These are phyloP conservation scores for Mycena crocata DNA, from an alignment of 768 basidiomycete species.

Conservation along the genomic window DNA sequence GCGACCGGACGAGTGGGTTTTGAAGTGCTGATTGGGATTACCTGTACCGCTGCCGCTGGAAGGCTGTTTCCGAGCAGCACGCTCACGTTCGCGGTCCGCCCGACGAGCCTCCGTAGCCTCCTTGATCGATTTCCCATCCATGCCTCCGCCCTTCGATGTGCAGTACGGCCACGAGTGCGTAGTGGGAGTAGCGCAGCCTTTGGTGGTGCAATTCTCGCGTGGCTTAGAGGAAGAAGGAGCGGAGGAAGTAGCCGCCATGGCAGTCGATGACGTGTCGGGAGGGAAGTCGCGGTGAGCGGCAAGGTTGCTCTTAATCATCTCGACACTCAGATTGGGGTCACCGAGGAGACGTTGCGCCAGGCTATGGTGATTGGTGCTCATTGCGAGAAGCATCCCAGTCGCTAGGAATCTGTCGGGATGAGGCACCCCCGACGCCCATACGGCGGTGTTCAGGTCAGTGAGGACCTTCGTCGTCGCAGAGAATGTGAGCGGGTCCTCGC, in stretches of 20 bases:
- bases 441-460: neutral
- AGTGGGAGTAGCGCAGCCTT: neutral
- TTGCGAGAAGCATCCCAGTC: neutral
- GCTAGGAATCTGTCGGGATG: neutral
- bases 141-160: neutral
- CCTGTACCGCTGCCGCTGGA: neutral
- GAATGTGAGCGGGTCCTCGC: neutral
- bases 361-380: neutral
- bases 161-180: slow-evolving; percentile 16
- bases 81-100: neutral
- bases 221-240: neutral
- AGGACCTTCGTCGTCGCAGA: neutral
- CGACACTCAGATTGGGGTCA: neutral
- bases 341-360: neutral
- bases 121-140: neutral
- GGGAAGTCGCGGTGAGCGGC: neutral
- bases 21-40: too few relatives aligned
- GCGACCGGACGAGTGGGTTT: neutral
- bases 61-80: neutral
- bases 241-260: neutral
- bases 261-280: neutral
- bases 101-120: neutral
- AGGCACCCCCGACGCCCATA: neutral
- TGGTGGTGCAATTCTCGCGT: neutral
- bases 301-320: neutral